Base-by-base conservation (phyloP, 306 rosid genomes). In the Rosa rugosa region DNA sequence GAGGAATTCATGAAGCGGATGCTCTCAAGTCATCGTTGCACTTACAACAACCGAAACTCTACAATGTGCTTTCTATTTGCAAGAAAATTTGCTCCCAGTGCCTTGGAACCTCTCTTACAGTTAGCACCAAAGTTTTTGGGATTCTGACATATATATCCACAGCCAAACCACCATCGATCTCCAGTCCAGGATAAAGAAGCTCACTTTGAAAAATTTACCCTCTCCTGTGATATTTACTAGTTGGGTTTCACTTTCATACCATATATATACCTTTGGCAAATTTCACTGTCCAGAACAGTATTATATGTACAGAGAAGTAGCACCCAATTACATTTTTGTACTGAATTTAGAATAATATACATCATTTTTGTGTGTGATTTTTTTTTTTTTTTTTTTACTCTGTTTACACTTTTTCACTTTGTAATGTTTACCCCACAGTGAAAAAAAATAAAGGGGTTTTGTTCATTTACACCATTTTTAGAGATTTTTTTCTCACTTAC, bases 61-160 rank as follows among this genome's bases (percentile, higher is more conserved):
- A 47, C 96, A 2, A 40, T 85, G 40, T 93, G 99, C 83, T 79
- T 56, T 81, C 96, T 96, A 4, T 95, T 96, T 75, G 98, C 91
- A 7, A 87, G 99, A 81, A 95, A 95, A 82, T 91, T 95, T 86
- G 88, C 98, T 77, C 99, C 98, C 3, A 91, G 96, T 85, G 10
- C 99, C 38, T 72, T 95, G 93, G 88, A 90, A 84, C 97, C 98
- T 67, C 85, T 95, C 78, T 67, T 91, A 73, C 83, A 27, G 17
- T 75, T 90, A 56, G 83, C 92, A 49, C 60, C 84, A 45, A 83
- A 86, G 79, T 79, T 87, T 66, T 83, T 95, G 75, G 93, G 90
- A 77, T 95, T 84, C 78, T 93, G 85, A 4, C 42, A 34, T 4
- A 16, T 44, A 31, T 40, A 68, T 7, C 38, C 69, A 41, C 18